These are phyloP conservation scores for Juglanconis oblonga DNA, from an alignment of 2,329 filamentous ascomycete genomes.

Conservation along the genomic window DNA sequence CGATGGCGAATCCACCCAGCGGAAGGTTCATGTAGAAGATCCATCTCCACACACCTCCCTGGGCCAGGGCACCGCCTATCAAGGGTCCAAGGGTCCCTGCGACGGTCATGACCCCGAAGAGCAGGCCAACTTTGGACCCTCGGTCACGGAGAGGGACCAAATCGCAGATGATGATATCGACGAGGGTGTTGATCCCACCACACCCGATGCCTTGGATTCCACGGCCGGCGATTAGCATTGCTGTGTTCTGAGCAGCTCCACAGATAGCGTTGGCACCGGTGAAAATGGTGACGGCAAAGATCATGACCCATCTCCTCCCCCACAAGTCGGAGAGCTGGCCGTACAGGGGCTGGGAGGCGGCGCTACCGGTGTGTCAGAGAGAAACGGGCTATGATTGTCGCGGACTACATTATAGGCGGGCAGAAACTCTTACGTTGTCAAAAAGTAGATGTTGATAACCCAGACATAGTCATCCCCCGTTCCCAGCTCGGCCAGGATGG, in stretches of 20 bases:
- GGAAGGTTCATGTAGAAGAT: slow-evolving; percentile 26
- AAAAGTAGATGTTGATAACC: slow-evolving; percentile 22
- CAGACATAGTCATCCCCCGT: slow-evolving; percentile 20
- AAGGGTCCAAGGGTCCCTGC: slow-evolving; percentile 27
- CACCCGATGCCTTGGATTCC: slow-evolving; percentile 33
- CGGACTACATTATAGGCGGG: no score
- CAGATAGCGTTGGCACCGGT: slow-evolving; percentile 28
- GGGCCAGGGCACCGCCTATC: slow-evolving; percentile 28
- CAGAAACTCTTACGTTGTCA: slow-evolving; percentile 16
- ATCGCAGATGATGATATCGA: slow-evolving; percentile 36
- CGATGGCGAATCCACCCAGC: slow-evolving; percentile 21
- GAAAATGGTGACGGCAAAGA: slow-evolving; percentile 27
- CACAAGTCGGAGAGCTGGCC: slow-evolving; percentile 34
- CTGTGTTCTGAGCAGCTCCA: slow-evolving; percentile 28
- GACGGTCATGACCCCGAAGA: slow-evolving; percentile 23
- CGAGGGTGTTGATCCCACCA: slow-evolving; percentile 32
- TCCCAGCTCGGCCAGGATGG: slow-evolving; percentile 18
- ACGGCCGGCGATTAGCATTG: slow-evolving; percentile 32
- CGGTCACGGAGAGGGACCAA: slow-evolving; percentile 33
- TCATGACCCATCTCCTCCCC: slow-evolving; percentile 27
- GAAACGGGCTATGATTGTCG: no score
- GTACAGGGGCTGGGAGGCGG: slow-evolving; percentile 34
- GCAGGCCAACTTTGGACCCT: slow-evolving; percentile 28
- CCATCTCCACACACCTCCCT: slow-evolving; percentile 30
- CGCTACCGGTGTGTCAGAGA: slow-evolving; percentile 8